Evolutionary conservation across 2,329 filamentous ascomycete species (phyloP).

Genomic region (Monascus ruber): DNA sequence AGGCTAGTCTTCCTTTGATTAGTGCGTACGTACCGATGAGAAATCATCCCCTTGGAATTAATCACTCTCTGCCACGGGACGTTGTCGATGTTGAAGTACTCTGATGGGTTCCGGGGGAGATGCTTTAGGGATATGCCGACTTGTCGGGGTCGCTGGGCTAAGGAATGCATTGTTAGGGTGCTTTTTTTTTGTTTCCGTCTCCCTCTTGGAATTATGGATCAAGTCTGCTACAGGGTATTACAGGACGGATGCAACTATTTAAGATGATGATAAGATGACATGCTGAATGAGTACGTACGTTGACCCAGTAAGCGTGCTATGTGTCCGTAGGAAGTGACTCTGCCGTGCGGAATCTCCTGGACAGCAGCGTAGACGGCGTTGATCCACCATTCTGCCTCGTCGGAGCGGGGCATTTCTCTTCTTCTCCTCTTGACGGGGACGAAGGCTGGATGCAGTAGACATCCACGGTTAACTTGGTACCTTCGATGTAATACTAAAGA

Average conservation of each 20-base stretch:
- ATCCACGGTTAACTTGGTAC: too few species aligned
- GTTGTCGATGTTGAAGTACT: slow-evolving; percentile 58
- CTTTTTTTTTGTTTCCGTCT: too few species aligned
- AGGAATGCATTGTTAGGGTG: too few species aligned
- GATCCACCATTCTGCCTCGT: slow-evolving; percentile 40
- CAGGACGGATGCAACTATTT: slow-evolving; percentile 46
- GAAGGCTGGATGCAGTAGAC: too few species aligned
- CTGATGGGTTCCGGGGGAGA: slow-evolving; percentile 46
- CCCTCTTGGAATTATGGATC: too few species aligned
- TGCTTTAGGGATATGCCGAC: slow-evolving; percentile 87
- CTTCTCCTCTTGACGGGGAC: too few species aligned
- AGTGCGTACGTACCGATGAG: slow-evolving; percentile 52
- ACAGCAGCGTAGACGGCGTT: slow-evolving; percentile 68
- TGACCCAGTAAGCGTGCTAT: slow-evolving; percentile 51
- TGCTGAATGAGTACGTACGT: slow-evolving; percentile 34
- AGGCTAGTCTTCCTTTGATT: too few species aligned
- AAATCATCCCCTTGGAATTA: slow-evolving; percentile 76
- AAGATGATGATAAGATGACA: slow-evolving; percentile 34
- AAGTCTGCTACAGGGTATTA: too few species aligned
- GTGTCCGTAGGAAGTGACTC: slow-evolving; percentile 76
- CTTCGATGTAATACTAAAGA: too few species aligned
- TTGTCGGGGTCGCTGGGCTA: slow-evolving; percentile 65
- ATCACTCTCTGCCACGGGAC: slow-evolving; percentile 95
- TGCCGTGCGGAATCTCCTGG: slow-evolving; percentile 71
- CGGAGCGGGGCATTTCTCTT: slow-evolving; percentile 30